Evolutionary conservation across 176 grass and related monocot genomes (phyloP), one percentile per base, ranked within the genome.

Genomic region (Oryza nivara): DNA sequence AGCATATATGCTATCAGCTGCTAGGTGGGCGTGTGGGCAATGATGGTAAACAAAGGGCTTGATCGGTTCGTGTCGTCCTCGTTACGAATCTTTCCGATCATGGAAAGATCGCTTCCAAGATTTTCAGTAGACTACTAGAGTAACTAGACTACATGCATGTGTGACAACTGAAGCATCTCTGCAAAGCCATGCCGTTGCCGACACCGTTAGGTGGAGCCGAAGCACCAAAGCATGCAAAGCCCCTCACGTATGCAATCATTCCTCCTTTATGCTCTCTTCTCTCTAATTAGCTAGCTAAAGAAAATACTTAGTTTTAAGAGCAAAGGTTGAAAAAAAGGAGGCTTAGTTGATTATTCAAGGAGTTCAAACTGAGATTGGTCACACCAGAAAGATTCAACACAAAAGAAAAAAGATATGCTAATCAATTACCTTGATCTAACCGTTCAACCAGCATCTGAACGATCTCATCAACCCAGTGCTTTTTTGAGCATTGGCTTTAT

Each of bases 51-150:
- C 72, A 63, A 87, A 87, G 72, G 32, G 22, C 48, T 80, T 38
- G 77, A 36, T 78, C 83, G 77, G 91, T 88, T 89, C 58, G 74
- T 83, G 71, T 91, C 77, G 86, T 89, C 86, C 76, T 92, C 70
- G 83, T 67, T 83, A 90, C 84, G 84, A 80, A 79, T 79, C 84
- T 87, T 68, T 92, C 66, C 82, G 77, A 93, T 97, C 84, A 93
- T 88, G 87, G 88, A 97, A 89, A 92, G 69, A 91, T 93, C 76
- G 91, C 91, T 91, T 93, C 83, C 63, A 89, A 93, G 87, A 76
- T 88, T 81, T 83, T 77, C 86, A 49, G 65, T 19, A 71, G 58
- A 23, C 58, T 23, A 58, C 17, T 58, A 58, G 17, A 36, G 36
- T 75, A 0, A 58, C 17, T 58, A 58, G 17, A 17, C 48, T 75